Base-by-base conservation (phyloP, 106 monocot species). In the Posidonia australis region DNA sequence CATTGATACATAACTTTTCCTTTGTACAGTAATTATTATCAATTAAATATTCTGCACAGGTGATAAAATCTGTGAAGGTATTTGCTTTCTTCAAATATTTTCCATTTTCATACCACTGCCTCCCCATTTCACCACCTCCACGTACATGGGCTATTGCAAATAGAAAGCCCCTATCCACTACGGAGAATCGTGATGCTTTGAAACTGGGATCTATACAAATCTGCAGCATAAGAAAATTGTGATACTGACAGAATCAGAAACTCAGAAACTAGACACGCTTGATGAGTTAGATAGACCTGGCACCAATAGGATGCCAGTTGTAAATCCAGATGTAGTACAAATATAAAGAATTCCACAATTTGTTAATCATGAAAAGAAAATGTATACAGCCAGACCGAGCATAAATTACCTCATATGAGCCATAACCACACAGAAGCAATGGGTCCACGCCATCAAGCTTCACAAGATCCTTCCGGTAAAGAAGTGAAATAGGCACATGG, bases 391-490 rank as follows among this genome's bases (percentile, higher is more conserved):
- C 13, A 48, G 13, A 7, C 13, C 13, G 14, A 31, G 31, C n/a
- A 16, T 31, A 1, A 48, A 27, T 63, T 82, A 92, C 88, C 96
- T 90, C 96, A 67, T 90, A 96, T 45, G 96, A 96, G 20, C 96
- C 96, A 75, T 90, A 96, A 11, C 90, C 96, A 80, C 90, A 90
- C 12, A 96, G 84, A 21, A 96, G 73, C 56, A 90, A 68, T 31
- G 96, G 86, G 70, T 84, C 84, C 44, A 82, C 84, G n/a, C 96
- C 90, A 73, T 96, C 96, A 63, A 96, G 84, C 69, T 87, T 96
- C 42, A 83, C 90, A 72, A 74, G 60, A 66, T 90, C 68, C 66
- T 84, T 90, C 61, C 71, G 78, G 66, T 87, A 96, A 57, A 96
- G 55, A 81, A 96, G 70, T 70, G 96, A 90, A 70, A 98, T 83